Base-by-base conservation (phyloP, 225 moss, liverwort and hornwort genomes). In the Bryoerythrophyllum caledonicum region DNA sequence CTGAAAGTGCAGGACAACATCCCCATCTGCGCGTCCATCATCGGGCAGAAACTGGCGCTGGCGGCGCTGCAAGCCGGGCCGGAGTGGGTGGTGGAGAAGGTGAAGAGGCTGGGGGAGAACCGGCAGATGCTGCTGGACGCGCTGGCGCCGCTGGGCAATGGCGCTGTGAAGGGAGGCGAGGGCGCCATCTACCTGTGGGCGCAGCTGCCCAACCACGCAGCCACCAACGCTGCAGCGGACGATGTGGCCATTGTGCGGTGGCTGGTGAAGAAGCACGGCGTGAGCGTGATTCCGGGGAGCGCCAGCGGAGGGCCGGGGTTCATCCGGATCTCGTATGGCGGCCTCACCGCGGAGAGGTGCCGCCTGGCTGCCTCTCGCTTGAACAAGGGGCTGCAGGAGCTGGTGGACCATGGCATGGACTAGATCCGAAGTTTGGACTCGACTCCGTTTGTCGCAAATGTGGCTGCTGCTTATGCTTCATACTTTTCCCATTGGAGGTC, bases 1-100 rank as follows among this genome's bases (percentile, higher is more conserved):
- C 85, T 99, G 54, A 99, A 99, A 79, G 99, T 99, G 68, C 99
- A 99, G 76, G 99, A 99, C 88, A 99, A 99, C 65, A 99, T 99
- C 41, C 95, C 99, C 9, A 99, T 99, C 19, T 95, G 95, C 63
- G 89, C 99, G 2, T 99, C 99, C 8, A 88, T 93, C 40, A 93
- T 99, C 37, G 95, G 99, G 35, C 99, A 99, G 70, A 90, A 71
- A 19, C 57, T 99, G 21, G 99, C 99, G 21, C 81, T 99, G 15
- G 99, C 99, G 24, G 80, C 88, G 0, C 73, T 99, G 55, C 71
- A 84, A 59, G 88, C 81, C 2, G 97, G 99, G 0, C 82, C 90
- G 0, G 91, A 88, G 43, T 99, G 99, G 99, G 99, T 99, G 62
- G 34, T 60, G 15, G 85, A 90, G 67, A 90, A 81, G 77, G 99